Evolutionary conservation across 2,329 filamentous ascomycete species (phyloP), one percentile per base, ranked within the genome.

Genomic region (Kalmusia sp.): DNA sequence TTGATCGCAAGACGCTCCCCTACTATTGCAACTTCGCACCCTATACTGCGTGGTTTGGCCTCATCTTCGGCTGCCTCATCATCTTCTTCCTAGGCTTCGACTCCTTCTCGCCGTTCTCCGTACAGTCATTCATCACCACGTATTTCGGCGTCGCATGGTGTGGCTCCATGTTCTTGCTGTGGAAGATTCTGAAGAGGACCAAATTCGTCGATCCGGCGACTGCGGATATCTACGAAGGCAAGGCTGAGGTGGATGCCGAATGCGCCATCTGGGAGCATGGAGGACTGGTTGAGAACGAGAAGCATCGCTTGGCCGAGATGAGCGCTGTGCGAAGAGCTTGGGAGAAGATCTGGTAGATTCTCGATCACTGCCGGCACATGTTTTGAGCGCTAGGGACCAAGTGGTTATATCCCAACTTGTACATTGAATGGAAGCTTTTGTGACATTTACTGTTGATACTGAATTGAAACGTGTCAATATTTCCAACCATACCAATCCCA

Each of bases 131-230:
- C 52, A 59, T 82, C 17, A 80, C 78, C 0, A 72, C 73, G 2
- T 79, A 80, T 54, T 74, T 79, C 15, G 76, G 74, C 4, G 48
- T 63, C 27, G 56, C 60, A 8, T 61, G 61, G 27, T 55, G 46
- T 61, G 52, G 75, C 2, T 89, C 82, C 63, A 52, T 83, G n/a
- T 77, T 83, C 21, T 11, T 33, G 2, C 8, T 19, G 2, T 90
- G 86, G 82, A 90, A 90, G 67, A 72, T 85, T 38, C 72, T 80
- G 63, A 87, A 87, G 63, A 80, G 83, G 62, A 88, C 87, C 0
- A 82, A 80, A 25, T 65, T 70, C 22, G 67, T 76, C 54, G 69
- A 65, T 47, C 49, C 65, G 17, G 55, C 41, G 2, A 69, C 76
- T 38, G 70, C 69, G 12, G 76, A 78, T 55, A 72, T 78, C 27